Conservation (phyloP, 768 basidiomycete species). For the Kwoniella pini region DNA sequence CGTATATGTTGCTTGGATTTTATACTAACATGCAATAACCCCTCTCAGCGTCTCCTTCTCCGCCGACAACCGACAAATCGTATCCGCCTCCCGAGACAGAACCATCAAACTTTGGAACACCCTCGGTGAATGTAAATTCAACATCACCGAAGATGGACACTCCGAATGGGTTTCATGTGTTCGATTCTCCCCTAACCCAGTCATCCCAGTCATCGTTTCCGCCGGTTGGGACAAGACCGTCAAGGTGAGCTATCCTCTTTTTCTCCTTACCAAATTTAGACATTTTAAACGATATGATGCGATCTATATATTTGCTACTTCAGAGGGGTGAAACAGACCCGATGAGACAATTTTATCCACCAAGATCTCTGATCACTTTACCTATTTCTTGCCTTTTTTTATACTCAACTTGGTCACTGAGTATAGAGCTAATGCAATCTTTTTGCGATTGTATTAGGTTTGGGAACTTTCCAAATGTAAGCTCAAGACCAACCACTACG, state of each 20-base stretch:
- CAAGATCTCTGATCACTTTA: constrained; percentile 71
- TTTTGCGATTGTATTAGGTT: constrained; percentile 64
- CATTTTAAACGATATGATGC: constrained; percentile 55
- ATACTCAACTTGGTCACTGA: constrained; percentile 5
- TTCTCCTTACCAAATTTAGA: constrained; percentile 3
- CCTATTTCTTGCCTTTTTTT: constrained; percentile 55
- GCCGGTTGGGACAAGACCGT: constrained; percentile 99
- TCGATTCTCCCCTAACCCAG: constrained; percentile 95
- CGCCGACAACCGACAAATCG: constrained; percentile 99
- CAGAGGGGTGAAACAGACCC: constrained; percentile 65
- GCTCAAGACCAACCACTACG: constrained; percentile 99
- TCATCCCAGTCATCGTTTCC: constrained; percentile 98
- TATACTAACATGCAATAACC: neutral
- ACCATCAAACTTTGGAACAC: constrained; percentile 99
- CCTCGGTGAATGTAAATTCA: constrained; percentile 98
- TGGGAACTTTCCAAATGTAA: constrained; percentile 99
- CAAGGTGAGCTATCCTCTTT: constrained; percentile 67
- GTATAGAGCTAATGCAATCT: constrained; percentile 6
- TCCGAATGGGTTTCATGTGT: constrained; percentile 99
- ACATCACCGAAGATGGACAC: constrained; percentile 99
- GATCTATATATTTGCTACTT: constrained; percentile 83
- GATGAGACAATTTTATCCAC: constrained; percentile 76
- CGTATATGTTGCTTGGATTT: neutral
- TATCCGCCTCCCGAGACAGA: constrained; percentile 93
- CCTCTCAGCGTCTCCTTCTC: constrained; percentile 82